These are phyloP conservation scores for Tulasnella sp. DNA, from an alignment of 768 basidiomycete genomes.

Conservation along the genomic window DNA sequence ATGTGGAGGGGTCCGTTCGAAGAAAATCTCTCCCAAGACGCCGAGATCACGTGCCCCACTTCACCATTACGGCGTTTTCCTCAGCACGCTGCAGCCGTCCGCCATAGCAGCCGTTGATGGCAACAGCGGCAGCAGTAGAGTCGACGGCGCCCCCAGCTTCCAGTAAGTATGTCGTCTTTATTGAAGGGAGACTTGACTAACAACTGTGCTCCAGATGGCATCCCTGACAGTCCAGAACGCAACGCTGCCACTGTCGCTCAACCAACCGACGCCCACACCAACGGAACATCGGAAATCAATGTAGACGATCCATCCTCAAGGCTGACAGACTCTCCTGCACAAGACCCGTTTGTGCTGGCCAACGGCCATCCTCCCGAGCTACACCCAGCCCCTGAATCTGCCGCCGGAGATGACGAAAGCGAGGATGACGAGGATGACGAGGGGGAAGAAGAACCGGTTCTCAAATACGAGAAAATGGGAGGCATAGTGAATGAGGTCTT, in stretches of 20 bases:
- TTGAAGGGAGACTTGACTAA: not conserved
- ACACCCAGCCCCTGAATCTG: not conserved
- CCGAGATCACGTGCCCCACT: not conserved
- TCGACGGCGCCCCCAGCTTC: not conserved
- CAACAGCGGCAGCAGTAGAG: not conserved
- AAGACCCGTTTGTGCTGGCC: not conserved
- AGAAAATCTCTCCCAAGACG: not conserved
- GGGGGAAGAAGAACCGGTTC: slow-evolving; percentile 80
- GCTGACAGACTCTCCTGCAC: not conserved
- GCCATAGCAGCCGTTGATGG: not conserved
- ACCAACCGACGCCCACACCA: not conserved
- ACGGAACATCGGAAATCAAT: not conserved
- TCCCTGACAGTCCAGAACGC: not conserved
- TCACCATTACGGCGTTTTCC: not conserved
- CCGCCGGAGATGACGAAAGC: slow-evolving; percentile 24
- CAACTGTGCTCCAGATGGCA: not conserved
- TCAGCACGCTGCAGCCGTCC: not conserved
- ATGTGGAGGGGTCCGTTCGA: not conserved
- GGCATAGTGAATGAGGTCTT: slow-evolving; percentile 65
- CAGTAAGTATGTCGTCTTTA: not conserved
- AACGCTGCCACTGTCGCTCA: not conserved
- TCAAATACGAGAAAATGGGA: slow-evolving; percentile 81
- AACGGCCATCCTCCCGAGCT: not conserved
- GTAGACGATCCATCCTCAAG: not conserved
- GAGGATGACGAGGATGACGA: slow-evolving; percentile 48